Conservation (phyloP, 2,329 filamentous ascomycete genomes). For the Botryotinia narcissicola region DNA sequence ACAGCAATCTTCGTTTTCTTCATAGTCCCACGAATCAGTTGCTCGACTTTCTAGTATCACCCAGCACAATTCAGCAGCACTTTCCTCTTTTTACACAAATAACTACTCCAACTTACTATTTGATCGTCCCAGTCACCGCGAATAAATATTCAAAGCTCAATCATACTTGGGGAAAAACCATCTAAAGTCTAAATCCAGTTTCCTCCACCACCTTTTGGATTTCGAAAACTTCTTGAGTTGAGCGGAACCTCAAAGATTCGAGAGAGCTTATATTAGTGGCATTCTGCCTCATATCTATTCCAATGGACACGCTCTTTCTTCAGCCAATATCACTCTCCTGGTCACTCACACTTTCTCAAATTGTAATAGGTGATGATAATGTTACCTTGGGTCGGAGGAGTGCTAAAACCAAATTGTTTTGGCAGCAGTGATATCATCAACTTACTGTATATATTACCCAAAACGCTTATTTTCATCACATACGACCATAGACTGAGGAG, state of each 20-base stretch:
- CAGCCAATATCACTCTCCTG: too few species aligned
- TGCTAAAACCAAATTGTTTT: too few species aligned
- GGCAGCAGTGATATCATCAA: background rate
- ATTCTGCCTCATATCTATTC: too few species aligned
- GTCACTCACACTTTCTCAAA: too few species aligned
- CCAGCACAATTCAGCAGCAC: background rate
- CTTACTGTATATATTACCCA: background rate
- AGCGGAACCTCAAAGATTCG: background rate
- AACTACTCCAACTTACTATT: background rate
- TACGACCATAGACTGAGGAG: background rate
- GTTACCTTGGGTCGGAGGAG: background rate
- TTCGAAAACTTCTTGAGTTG: background rate
- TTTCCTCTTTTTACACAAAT: background rate
- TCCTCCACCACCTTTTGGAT: background rate
- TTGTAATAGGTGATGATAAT: too few species aligned
- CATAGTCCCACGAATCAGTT: background rate
- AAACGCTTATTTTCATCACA: fast-evolving
- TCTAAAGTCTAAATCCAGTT: background rate
- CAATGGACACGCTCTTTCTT: too few species aligned
- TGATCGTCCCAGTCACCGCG: too few species aligned
- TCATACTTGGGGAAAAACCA: background rate
- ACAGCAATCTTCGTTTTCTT: background rate
- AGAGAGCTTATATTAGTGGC: too few species aligned
- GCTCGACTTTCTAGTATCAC: background rate
- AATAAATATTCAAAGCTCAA: background rate